Evolutionary conservation across 345 rosid species (phyloP).

Genomic region (Aquilaria yunnanensis): DNA sequence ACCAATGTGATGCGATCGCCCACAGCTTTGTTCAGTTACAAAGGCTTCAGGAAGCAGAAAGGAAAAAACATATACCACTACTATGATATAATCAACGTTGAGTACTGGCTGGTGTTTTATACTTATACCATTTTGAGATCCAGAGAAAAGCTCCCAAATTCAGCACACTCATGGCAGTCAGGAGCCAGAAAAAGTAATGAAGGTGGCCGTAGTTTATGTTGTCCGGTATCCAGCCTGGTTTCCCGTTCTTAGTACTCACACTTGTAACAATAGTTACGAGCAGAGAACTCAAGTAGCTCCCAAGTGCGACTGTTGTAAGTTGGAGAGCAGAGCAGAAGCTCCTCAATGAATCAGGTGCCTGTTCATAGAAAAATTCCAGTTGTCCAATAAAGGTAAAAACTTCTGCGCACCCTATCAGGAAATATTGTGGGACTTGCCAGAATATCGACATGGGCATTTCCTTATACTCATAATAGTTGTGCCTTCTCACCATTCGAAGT

Average conservation of each 20-base stretch:
- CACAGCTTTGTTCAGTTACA: no score
- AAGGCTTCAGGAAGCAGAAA: no score
- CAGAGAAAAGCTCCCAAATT: slow-evolving; percentile 13
- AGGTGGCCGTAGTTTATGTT: slow-evolving; percentile 20
- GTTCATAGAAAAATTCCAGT: slow-evolving; percentile 45
- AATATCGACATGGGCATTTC: slow-evolving; percentile 32
- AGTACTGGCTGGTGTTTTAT: slow-evolving; percentile 15
- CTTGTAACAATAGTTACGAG: slow-evolving; percentile 16
- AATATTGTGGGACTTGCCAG: slow-evolving; percentile 50
- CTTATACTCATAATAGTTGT: slow-evolving; percentile 6
- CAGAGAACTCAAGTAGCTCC: slow-evolving; percentile 20
- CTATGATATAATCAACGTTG: slow-evolving; percentile 1
- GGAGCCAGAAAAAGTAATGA: slow-evolving; percentile 23
- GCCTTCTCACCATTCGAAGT: slow-evolving; percentile 6
- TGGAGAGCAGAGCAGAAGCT: slow-evolving; percentile 39
- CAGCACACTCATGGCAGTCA: slow-evolving; percentile 14
- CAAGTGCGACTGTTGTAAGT: slow-evolving; percentile 14
- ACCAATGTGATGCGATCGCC: no score
- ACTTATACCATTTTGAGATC: slow-evolving; percentile 18
- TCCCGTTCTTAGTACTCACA: slow-evolving; percentile 11
- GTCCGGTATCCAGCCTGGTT: slow-evolving; percentile 13
- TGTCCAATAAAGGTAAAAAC: slow-evolving; percentile 43
- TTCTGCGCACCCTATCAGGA: slow-evolving; percentile 44
- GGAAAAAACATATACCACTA: no score
- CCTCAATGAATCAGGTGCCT: slow-evolving; percentile 51